These are phyloP conservation scores for Mycena crocata DNA, from an alignment of 768 basidiomycete genomes.

Conservation along the genomic window DNA sequence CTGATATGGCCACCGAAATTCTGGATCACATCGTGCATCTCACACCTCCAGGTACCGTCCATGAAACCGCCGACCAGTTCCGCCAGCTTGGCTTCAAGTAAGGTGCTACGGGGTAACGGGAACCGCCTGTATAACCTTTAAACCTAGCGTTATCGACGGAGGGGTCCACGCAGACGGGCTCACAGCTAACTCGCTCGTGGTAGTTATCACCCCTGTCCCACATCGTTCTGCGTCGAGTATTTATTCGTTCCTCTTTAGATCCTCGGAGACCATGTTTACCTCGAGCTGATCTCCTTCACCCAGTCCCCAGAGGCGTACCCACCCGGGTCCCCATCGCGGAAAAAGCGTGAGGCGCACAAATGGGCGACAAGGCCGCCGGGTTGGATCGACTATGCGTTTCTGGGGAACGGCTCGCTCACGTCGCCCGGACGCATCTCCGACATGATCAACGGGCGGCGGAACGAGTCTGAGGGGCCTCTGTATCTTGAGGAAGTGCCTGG, in stretches of 20 bases:
- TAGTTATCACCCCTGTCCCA: slow-evolving; percentile 40
- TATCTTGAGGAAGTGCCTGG: slow-evolving; percentile 63
- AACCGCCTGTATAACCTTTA: too few species aligned
- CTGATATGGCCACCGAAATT: slow-evolving; percentile 54
- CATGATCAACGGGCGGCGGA: slow-evolving; percentile 66
- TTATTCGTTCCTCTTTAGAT: slow-evolving; percentile 48
- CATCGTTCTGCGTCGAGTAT: neutral
- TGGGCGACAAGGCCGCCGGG: slow-evolving; percentile 69
- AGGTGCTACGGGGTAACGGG: slow-evolving; percentile 30
- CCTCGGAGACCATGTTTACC: slow-evolving; percentile 67
- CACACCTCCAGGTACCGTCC: slow-evolving; percentile 70
- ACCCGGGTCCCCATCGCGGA: slow-evolving; percentile 56
- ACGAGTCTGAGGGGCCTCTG: slow-evolving; percentile 47
- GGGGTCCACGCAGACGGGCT: slow-evolving; percentile 74
- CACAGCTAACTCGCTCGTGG: slow-evolving; percentile 74
- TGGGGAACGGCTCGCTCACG: slow-evolving; percentile 59
- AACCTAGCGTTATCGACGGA: slow-evolving; percentile 73
- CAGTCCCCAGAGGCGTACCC: slow-evolving; percentile 67
- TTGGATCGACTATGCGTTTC: slow-evolving; percentile 77
- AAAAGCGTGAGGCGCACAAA: slow-evolving; percentile 55
- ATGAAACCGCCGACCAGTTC: slow-evolving; percentile 63
- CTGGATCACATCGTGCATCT: slow-evolving; percentile 81
- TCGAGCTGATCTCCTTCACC: slow-evolving; percentile 78
- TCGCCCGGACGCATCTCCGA: slow-evolving; percentile 52
- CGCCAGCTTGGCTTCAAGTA: slow-evolving; percentile 76